Percentiles rank a stretch among this genome's conserved stretches.
These are phyloP conservation scores for Rhizopus sp. DNA, from an alignment of 371 early-diverging fungal species.

Conservation along the genomic window DNA sequence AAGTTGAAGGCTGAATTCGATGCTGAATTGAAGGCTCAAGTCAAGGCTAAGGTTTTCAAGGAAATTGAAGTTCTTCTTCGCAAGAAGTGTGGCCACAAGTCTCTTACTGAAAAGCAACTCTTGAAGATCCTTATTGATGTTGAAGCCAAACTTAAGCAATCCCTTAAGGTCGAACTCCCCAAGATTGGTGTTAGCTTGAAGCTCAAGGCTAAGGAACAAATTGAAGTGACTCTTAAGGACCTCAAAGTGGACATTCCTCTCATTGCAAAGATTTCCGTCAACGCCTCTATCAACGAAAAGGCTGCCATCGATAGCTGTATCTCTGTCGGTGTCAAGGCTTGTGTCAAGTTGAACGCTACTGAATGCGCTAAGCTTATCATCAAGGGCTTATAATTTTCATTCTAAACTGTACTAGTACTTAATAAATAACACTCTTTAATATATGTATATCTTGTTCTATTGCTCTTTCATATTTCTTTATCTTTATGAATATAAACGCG, in stretches of 20 bases:
- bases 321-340: constrained; percentile 13
- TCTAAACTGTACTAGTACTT: too few relatives aligned
- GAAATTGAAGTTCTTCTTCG: constrained; percentile 24
- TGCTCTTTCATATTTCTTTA: too few relatives aligned
- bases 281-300: constrained; percentile 6
- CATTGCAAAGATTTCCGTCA: constrained; percentile 8
- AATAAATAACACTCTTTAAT: not conserved
- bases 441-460: too few relatives aligned
- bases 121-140: constrained; percentile 22
- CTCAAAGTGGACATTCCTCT: constrained; percentile 24
- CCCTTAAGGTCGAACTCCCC: constrained; percentile 27
- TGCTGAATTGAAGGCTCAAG: constrained; percentile 13
- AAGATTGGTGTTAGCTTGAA: constrained; percentile 20
- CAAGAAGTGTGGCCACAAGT: constrained; percentile 8
- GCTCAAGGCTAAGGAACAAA: constrained; percentile 16
- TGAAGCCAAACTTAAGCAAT: constrained; percentile 24
- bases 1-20: constrained; percentile 20
- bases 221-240: constrained; percentile 24
- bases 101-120: constrained; percentile 23
- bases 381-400: constrained; percentile 3
- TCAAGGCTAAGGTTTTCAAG: constrained; percentile 26
- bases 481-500: too few relatives aligned
- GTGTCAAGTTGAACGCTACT: constrained; percentile 15
- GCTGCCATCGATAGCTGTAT: constrained; percentile 2
- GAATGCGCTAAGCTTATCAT: constrained; percentile 13